phyloP scores from a whole-genome alignment of 169 alveolate genomes.

The Perkinsus chesapeaki region DNA sequence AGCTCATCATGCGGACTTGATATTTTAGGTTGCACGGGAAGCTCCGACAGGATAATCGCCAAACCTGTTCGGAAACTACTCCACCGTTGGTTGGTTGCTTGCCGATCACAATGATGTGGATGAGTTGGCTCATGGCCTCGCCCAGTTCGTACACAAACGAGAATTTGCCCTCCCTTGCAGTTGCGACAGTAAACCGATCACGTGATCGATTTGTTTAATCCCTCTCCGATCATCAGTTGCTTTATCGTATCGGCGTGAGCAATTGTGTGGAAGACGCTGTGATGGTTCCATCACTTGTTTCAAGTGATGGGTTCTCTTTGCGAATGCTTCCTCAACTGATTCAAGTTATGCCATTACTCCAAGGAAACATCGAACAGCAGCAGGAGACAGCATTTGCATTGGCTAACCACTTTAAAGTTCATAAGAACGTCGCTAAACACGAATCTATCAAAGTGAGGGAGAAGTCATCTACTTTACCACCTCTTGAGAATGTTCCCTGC shows the following conservation, averaged over 20 bases:
- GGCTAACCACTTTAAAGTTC: background rate
- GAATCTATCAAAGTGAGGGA: background rate
- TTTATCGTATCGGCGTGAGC: background rate
- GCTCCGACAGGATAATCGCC: too few species aligned
- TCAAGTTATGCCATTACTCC: background rate
- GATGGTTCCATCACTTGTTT: background rate
- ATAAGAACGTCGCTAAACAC: background rate
- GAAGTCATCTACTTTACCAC: background rate
- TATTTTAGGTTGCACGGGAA: background rate
- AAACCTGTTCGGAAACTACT: too few species aligned
- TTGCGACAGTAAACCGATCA: too few species aligned
- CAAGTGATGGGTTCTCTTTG: background rate
- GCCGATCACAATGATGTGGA: too few species aligned
- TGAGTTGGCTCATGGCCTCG: too few species aligned
- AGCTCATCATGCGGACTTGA: background rate
- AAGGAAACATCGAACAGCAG: background rate
- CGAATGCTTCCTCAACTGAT: background rate
- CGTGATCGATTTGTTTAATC: too few species aligned
- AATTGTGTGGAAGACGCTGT: background rate
- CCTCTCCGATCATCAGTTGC: background rate
- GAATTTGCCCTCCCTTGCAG: too few species aligned
- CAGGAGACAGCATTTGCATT: background rate
- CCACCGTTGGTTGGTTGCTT: too few species aligned
- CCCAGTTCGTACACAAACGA: too few species aligned
- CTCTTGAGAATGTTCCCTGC: background rate